These are phyloP conservation scores for Cicer bijugum DNA, from an alignment of 306 rosid genomes.

Conservation along the genomic window DNA sequence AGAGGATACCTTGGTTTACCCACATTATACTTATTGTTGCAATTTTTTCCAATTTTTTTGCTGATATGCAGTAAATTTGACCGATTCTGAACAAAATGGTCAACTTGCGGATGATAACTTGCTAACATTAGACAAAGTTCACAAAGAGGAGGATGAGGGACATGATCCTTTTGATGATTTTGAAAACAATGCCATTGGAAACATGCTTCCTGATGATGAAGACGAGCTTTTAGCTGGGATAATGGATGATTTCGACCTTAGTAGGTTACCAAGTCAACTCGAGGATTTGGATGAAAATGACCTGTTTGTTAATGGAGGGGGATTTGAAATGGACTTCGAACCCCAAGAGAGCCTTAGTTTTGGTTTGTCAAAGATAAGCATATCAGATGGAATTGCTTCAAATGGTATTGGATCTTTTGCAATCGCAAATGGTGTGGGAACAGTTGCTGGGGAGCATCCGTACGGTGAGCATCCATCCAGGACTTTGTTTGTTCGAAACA, in stretches of 20 bases:
- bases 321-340: conserved; percentile 87
- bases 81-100: conserved; percentile 52
- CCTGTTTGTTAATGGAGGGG: conserved; percentile 87
- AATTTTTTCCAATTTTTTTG: not conserved
- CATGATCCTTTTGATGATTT: conserved; percentile 60
- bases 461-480: conserved; percentile 98
- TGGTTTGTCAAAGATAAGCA: conserved; percentile 66
- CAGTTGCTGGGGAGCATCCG: conserved; percentile 97
- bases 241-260: conserved; percentile 86
- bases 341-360: conserved; percentile 61
- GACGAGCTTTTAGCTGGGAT: conserved; percentile 87
- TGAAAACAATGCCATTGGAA: conserved; percentile 60
- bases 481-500: conserved; percentile 88
- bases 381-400: conserved; percentile 61
- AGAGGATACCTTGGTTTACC: too few species aligned
- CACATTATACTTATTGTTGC: too few species aligned
- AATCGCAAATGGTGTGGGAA: conserved; percentile 74
- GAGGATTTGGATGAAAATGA: conserved; percentile 91
- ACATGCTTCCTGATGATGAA: conserved; percentile 83
- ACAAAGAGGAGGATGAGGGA: conserved; percentile 52
- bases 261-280: conserved; percentile 79
- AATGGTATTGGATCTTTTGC: conserved; percentile 66
- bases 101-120: conserved; percentile 60
- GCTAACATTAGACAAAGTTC: conserved; percentile 51
- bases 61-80: conserved; percentile 66